Evolutionary conservation across 768 basidiomycete genomes (phyloP).

Genomic region (Psilocybe subaeruginosa): DNA sequence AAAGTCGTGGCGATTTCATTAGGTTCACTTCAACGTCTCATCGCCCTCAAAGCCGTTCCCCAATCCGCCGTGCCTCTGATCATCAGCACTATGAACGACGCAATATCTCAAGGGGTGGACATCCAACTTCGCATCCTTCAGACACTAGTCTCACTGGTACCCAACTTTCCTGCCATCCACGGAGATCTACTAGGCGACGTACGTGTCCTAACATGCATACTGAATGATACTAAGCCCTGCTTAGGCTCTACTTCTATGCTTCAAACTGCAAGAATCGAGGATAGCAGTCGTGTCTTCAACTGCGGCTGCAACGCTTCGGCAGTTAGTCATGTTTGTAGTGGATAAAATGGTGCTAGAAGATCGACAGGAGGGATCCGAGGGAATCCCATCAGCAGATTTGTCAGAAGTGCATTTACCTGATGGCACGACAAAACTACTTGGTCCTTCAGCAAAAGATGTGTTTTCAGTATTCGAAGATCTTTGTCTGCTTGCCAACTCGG

Average conservation of each 20-base stretch:
- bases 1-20: constrained; percentile 95
- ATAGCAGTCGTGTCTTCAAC: constrained; percentile 97
- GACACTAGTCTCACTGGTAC: constrained; percentile 88
- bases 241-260: constrained; percentile 90
- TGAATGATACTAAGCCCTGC: constrained; percentile 1
- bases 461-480: constrained; percentile 92
- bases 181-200: constrained; percentile 83
- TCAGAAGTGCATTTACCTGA: constrained; percentile 65
- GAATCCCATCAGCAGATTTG: constrained; percentile 32
- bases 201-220: constrained; percentile 29
- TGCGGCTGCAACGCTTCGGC: constrained; percentile 93
- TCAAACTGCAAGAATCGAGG: constrained; percentile 93
- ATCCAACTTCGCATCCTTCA: constrained; percentile 95
- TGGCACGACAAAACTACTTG: constrained; percentile 62
- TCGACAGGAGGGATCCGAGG: constrained; percentile 38
- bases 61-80: constrained; percentile 79
- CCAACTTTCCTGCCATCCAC: constrained; percentile 83
- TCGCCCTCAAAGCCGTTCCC: constrained; percentile 83
- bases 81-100: constrained; percentile 82
- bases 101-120: constrained; percentile 93
- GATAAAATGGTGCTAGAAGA: constrained; percentile 92
- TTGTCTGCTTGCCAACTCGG: constrained; percentile 83
- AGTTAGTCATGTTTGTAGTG: constrained; percentile 96
- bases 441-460: constrained; percentile 81
- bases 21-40: constrained; percentile 88